Base-by-base conservation (phyloP, 1,139 yeast species). In the Lodderomyces pseudojiufengensis region DNA sequence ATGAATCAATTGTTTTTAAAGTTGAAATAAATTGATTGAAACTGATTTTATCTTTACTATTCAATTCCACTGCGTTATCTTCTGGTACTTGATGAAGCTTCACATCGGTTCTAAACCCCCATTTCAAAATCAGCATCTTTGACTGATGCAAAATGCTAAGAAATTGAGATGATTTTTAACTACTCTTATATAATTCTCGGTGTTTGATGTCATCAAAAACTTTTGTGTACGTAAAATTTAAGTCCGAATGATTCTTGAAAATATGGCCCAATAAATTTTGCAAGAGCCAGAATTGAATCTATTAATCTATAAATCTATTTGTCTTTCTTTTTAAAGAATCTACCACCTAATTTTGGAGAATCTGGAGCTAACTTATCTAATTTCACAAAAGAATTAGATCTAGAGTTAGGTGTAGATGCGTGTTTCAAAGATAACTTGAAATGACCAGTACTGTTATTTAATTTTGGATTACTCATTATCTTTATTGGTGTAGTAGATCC, bases 101-200 rank as follows among this genome's bases (percentile, higher is more conserved):
- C 29, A 66, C 47, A 29, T 51, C 57, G 40, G 72, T 59, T 40
- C 73, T 55, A 36, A 63, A 67, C 4, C 73, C 74, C 73, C 73
- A 68, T 24, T 39, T 33, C 9, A 52, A 45, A 18, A 51, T 39
- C 12, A 45, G 43, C 50, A 47, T 49, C 20, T 5, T 7, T 18
- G 5, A 5, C 5, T 18, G 20, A 5, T 5, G 20, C n/a, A n/a
- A n/a, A n/a, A n/a, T n/a, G n/a, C n/a, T n/a, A n/a, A n/a, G n/a
- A n/a, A n/a, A n/a, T n/a, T n/a, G n/a, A n/a, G n/a, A n/a, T n/a
- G n/a, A n/a, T n/a, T n/a, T n/a, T n/a, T n/a, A n/a, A n/a, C n/a
- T n/a, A n/a, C n/a, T n/a, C n/a, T 18, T 18, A 5, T 18, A 18
- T 18, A 18, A 18, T 18, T 18, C 7, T 18, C 20, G 20, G 20